A percentile compares a stretch with the other conserved stretches of the same genome.
Conservation (phyloP, 2,329 filamentous ascomycete species). For the Clonostachys sp. region DNA sequence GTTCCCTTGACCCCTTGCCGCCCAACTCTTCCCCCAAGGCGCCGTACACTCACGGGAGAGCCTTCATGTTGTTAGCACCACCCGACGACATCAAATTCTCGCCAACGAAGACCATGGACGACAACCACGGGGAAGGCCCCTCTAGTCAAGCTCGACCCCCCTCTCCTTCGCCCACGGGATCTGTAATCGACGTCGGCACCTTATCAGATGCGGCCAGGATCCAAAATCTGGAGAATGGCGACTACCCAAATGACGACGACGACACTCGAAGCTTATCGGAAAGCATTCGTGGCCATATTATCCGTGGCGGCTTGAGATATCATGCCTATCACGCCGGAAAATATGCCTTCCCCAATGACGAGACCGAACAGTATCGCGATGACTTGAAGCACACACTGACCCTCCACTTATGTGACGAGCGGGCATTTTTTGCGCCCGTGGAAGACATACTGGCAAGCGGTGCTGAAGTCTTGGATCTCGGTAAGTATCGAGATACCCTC, state of each 20-base stretch:
- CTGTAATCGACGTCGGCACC: constrained; percentile 22
- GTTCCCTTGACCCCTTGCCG: too few species aligned
- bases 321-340: constrained; percentile 34
- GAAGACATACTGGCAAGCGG: constrained; percentile 27
- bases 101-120: too few species aligned
- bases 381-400: constrained; percentile 34
- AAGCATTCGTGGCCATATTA: constrained; percentile 35
- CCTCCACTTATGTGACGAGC: constrained; percentile 28
- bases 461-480: constrained; percentile 40
- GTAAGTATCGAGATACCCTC: constrained; percentile 16
- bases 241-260: constrained; percentile 14
- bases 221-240: constrained; percentile 23
- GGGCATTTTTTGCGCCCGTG: constrained; percentile 38
- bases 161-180: constrained; percentile 15
- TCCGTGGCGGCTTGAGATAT: constrained; percentile 32
- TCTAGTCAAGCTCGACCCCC: constrained; percentile 7
- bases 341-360: constrained; percentile 37
- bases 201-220: constrained; percentile 19
- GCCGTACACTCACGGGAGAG: too few species aligned
- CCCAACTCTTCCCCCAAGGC: too few species aligned
- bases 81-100: too few species aligned
- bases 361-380: constrained; percentile 34
- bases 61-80: too few species aligned
- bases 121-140: too few species aligned
- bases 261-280: constrained; percentile 34